Percentiles rank a stretch among this genome's conserved stretches.
Evolutionary conservation across 352 stramenopile species (phyloP).

Genomic region (Phytophthora constricta): DNA sequence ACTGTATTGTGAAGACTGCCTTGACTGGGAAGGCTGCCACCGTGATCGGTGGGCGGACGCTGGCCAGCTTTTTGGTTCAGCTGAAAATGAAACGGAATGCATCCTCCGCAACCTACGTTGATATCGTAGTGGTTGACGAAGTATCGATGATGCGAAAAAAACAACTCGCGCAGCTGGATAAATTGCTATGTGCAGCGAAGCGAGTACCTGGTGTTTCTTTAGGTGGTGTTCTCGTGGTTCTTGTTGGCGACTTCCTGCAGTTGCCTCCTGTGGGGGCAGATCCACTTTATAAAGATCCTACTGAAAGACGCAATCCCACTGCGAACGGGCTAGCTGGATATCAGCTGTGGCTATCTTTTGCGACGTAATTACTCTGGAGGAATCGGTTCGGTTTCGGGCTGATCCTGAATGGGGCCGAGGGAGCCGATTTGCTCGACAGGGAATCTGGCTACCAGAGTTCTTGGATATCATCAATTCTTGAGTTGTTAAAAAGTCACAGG

Average conservation of each 20-base stretch:
- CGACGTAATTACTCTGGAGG: not conserved
- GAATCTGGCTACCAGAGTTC: not conserved
- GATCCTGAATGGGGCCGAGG: constrained; percentile 6
- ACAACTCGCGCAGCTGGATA: not conserved
- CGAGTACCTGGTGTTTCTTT: not conserved
- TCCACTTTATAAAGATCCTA: not conserved
- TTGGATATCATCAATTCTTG: not conserved
- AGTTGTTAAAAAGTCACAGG: not conserved
- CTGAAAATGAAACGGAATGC: not conserved
- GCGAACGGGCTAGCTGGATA: not conserved
- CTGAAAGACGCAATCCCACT: not conserved
- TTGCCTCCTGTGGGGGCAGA: not conserved
- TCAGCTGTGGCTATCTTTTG: not conserved
- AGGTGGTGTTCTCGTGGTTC: not conserved
- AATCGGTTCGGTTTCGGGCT: constrained; percentile 1
- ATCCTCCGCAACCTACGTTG: not conserved
- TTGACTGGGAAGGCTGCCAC: too few species aligned
- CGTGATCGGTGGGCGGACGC: not conserved
- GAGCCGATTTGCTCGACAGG: not conserved
- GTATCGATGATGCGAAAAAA: not conserved
- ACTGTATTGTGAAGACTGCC: not conserved
- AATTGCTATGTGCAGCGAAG: not conserved
- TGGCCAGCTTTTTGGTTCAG: not conserved
- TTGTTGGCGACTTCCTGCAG: not conserved
- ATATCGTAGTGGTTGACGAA: not conserved